Evolutionary conservation across 768 basidiomycete genomes (phyloP).

Genomic region (Amanita rubescens): DNA sequence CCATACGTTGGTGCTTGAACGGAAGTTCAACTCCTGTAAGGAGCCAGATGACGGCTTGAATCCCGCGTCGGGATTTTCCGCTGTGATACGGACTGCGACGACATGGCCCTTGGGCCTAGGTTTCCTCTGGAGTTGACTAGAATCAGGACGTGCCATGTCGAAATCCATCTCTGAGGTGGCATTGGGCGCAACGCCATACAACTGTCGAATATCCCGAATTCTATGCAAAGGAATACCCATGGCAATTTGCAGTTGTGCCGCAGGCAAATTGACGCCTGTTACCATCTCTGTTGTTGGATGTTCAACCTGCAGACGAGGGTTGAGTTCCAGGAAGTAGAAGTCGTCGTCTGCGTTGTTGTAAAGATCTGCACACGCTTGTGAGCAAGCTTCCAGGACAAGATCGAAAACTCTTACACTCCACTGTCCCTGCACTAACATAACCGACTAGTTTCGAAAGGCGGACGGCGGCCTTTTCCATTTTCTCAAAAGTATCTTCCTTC

Average conservation of each 20-base stretch:
- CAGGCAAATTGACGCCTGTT: conserved; percentile 96
- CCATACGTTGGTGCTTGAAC: conserved; percentile 99
- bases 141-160: conserved; percentile 86
- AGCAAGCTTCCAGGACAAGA: conserved; percentile 5
- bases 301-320: conserved; percentile 99
- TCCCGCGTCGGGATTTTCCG: conserved; percentile 98
- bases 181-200: conserved; percentile 92
- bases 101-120: conserved; percentile 97
- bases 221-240: conserved; percentile 98
- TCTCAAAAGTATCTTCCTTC: conserved; percentile 81
- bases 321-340: conserved; percentile 97
- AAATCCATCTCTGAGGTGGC: conserved; percentile 93
- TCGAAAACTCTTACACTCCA: conserved; percentile 62
- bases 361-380: conserved; percentile 50
- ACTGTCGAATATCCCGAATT: conserved; percentile 89
- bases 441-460: conserved; percentile 98
- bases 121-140: conserved; percentile 84
- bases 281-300: conserved; percentile 99
- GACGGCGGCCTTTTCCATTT: conserved; percentile 99
- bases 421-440: conserved; percentile 97
- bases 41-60: conserved; percentile 99
- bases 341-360: conserved; percentile 91
- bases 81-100: conserved; percentile 97
- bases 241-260: conserved; percentile 93
- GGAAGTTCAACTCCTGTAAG: conserved; percentile 98